A percentile compares a stretch with the other conserved stretches of the same genome.
phyloP scores from a whole-genome alignment of 371 early-diverging fungal species.

The Saksenaea oblongispora region DNA sequence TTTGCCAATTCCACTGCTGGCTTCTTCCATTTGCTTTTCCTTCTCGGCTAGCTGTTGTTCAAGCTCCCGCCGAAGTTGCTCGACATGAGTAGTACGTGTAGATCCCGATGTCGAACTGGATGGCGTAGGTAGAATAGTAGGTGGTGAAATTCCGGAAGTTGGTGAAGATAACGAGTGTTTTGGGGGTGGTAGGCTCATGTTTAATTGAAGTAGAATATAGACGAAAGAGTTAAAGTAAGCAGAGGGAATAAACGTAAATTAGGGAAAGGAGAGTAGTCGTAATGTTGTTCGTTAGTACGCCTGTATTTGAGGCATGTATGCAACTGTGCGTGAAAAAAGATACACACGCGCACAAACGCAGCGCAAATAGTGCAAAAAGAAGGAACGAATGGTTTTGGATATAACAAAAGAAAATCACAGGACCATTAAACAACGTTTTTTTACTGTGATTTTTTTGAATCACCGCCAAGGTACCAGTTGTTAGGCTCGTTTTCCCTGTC shows the following conservation, averaged over 20 bases:
- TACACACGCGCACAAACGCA: slow-evolving; percentile 26
- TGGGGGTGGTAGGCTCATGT: slow-evolving; percentile 32
- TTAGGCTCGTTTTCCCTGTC: too few species aligned
- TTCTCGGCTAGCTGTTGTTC: slow-evolving; percentile 48
- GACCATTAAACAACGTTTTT: too few species aligned
- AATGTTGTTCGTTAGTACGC: neutral
- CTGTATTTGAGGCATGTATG: slow-evolving; percentile 3
- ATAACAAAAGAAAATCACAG: neutral
- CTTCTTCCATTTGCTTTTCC: slow-evolving; percentile 42
- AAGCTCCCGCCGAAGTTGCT: slow-evolving; percentile 31
- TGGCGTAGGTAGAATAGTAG: slow-evolving; percentile 45
- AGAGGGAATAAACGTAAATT: slow-evolving; percentile 8
- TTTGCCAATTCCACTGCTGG: slow-evolving; percentile 46
- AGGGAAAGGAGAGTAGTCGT: slow-evolving; percentile 2
- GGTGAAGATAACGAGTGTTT: slow-evolving; percentile 45
- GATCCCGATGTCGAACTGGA: slow-evolving; percentile 38
- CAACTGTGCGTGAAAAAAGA: neutral
- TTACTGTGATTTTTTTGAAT: too few species aligned
- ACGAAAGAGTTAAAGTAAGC: neutral
- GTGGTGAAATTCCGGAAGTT: slow-evolving; percentile 23
- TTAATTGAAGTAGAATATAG: slow-evolving; percentile 3
- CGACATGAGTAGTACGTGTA: slow-evolving; percentile 13
- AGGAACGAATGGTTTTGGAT: neutral
- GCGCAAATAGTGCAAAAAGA: slow-evolving; percentile 17
- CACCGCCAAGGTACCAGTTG: too few species aligned